phyloP scores from a whole-genome alignment of 768 basidiomycete species.

The Hygrocybe coccinea region DNA sequence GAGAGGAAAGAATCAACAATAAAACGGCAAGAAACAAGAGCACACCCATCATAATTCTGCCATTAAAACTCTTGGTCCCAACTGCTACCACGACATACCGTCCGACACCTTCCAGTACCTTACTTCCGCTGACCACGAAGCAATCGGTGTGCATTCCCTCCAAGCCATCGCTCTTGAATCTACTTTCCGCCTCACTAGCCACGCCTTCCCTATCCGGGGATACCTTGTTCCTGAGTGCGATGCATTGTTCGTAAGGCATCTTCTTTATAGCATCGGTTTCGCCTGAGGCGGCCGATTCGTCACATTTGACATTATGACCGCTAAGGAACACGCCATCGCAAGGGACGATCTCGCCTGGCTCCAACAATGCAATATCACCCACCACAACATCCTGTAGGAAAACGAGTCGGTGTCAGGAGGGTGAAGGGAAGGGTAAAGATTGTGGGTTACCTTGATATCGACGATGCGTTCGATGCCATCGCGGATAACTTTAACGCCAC shows the following conservation, averaged over 20 bases:
- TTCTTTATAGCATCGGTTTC: constrained; percentile 90
- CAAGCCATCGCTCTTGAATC: neutral
- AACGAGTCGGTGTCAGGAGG: constrained; percentile 12
- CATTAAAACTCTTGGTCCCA: constrained; percentile 90
- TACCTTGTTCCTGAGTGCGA: constrained; percentile 24
- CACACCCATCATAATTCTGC: constrained; percentile 95
- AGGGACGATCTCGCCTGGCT: constrained; percentile 94
- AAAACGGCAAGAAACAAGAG: constrained; percentile 39
- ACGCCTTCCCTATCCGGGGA: neutral
- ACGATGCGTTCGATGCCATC: constrained; percentile 64
- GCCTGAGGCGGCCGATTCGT: constrained; percentile 94
- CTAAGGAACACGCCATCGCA: constrained; percentile 92
- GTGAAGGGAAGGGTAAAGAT: constrained; percentile 3
- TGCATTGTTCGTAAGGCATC: constrained; percentile 68
- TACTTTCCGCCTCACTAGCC: neutral
- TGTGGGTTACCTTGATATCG: constrained; percentile 60
- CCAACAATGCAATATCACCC: constrained; percentile 85
- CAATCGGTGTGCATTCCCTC: constrained; percentile 67
- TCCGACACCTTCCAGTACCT: constrained; percentile 93
- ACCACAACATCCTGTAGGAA: constrained; percentile 76
- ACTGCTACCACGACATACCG: constrained; percentile 89
- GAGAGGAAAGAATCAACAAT: constrained; percentile 1
- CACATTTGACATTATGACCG: constrained; percentile 92
- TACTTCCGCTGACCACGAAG: constrained; percentile 86
- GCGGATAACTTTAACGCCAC: constrained; percentile 80